These are phyloP conservation scores for Taphrina confusa DNA, from an alignment of 1,139 yeast species.

Conservation along the genomic window DNA sequence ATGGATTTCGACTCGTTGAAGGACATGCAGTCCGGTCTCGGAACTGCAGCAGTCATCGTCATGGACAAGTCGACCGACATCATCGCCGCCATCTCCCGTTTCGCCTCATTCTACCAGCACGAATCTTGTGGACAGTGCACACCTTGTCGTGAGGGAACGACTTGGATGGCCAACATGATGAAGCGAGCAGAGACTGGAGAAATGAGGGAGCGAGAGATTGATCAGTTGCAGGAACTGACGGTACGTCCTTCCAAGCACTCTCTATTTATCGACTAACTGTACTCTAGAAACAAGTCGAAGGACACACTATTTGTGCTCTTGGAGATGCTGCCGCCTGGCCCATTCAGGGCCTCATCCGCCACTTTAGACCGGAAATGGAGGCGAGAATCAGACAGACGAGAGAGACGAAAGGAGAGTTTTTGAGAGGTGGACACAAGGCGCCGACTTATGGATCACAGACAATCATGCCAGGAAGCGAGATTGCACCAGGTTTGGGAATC, in stretches of 20 bases:
- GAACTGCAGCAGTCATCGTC: slow-evolving; percentile 89
- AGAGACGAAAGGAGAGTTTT: slow-evolving; percentile 20
- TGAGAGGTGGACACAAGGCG: slow-evolving; percentile 33
- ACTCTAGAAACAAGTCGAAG: slow-evolving; percentile 60
- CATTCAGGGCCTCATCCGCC: slow-evolving; percentile 77
- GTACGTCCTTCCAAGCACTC: background rate
- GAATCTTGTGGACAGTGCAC: slow-evolving; percentile 95
- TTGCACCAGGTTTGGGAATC: slow-evolving; percentile 29
- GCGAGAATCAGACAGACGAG: slow-evolving; percentile 57
- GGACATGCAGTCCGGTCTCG: slow-evolving; percentile 82
- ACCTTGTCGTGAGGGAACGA: slow-evolving; percentile 92
- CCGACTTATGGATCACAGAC: slow-evolving; percentile 23
- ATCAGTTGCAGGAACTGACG: slow-evolving; percentile 75
- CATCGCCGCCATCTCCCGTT: slow-evolving; percentile 79
- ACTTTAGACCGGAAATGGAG: slow-evolving; percentile 78
- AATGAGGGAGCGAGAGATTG: slow-evolving; percentile 77
- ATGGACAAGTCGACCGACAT: slow-evolving; percentile 84
- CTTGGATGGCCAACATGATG: slow-evolving; percentile 82
- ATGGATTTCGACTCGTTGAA: slow-evolving; percentile 86
- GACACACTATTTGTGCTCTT: slow-evolving; percentile 86
- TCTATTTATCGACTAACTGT: background rate
- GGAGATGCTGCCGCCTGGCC: slow-evolving; percentile 97
- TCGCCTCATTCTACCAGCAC: slow-evolving; percentile 79
- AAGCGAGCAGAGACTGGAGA: slow-evolving; percentile 75
- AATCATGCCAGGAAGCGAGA: slow-evolving; percentile 25